Percentiles rank a stretch among this genome's conserved stretches.
Evolutionary conservation across 2,329 filamentous ascomycete genomes (phyloP).

Genomic region (Fusarium paranaense): DNA sequence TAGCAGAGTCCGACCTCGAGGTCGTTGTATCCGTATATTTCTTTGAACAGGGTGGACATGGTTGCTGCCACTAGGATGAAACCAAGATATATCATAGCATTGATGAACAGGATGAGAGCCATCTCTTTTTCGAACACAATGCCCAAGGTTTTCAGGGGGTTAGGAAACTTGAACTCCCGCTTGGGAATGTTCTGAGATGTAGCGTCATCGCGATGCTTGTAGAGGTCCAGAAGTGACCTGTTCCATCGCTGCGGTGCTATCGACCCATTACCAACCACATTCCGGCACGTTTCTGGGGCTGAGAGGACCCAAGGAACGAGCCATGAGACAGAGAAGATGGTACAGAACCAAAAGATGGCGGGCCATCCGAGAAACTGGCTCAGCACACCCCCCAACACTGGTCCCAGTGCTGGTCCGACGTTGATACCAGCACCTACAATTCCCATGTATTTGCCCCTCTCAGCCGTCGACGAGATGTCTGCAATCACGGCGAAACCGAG

Average conservation of each 20-base stretch:
- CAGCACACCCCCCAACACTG: constrained; percentile 73
- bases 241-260: constrained; percentile 69
- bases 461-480: constrained; percentile 75
- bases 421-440: constrained; percentile 71
- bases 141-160: constrained; percentile 66
- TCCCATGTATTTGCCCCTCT: constrained; percentile 80
- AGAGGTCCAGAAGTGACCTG: constrained; percentile 64
- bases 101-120: constrained; percentile 63
- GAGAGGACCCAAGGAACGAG: constrained; percentile 66
- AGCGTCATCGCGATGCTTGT: constrained; percentile 52
- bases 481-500: constrained; percentile 78
- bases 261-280: constrained; percentile 72
- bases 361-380: constrained; percentile 74
- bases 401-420: constrained; percentile 65
- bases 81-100: constrained; percentile 65
- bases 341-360: constrained; percentile 77
- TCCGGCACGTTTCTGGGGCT: constrained; percentile 70
- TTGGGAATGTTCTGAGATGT: constrained; percentile 50
- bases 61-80: constrained; percentile 68
- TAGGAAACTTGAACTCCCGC: constrained; percentile 63
- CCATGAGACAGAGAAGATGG: constrained; percentile 64
- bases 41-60: constrained; percentile 62
- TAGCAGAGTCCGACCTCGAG: constrained; percentile 66
- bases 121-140: constrained; percentile 70
- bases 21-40: constrained; percentile 63